Percentiles rank a stretch among this genome's conserved stretches.
Evolutionary conservation across 1,284 basidiomycete genomes (phyloP).

Genomic region (Cryptococcus sp.): DNA sequence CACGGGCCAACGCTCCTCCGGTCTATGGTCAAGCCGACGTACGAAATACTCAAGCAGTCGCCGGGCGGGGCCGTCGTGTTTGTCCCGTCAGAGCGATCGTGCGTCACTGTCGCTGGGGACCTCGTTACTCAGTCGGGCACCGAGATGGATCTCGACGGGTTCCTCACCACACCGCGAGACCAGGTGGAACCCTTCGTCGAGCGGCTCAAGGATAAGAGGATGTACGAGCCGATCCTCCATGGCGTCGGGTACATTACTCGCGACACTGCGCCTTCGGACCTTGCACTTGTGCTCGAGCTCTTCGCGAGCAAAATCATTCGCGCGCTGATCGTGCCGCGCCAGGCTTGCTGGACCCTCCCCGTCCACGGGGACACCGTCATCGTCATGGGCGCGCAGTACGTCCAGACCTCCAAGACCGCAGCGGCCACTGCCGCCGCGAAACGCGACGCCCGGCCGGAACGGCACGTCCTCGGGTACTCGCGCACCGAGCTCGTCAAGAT

Average conservation of each 20-base stretch:
- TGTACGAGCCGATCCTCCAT: constrained; percentile 75
- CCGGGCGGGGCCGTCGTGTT: constrained; percentile 73
- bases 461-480: constrained; percentile 73
- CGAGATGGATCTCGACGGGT: constrained; percentile 69
- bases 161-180: constrained; percentile 60
- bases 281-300: constrained; percentile 74
- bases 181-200: constrained; percentile 62
- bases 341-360: constrained; percentile 81
- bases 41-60: constrained; percentile 55
- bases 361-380: constrained; percentile 76
- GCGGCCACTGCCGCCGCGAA: constrained; percentile 12
- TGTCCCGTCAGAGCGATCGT: constrained; percentile 81
- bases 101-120: constrained; percentile 71
- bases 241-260: constrained; percentile 86
- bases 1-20: constrained; percentile 86
- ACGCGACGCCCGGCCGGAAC: constrained; percentile 50
- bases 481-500: constrained; percentile 81
- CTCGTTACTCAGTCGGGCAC: constrained; percentile 84
- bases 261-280: constrained; percentile 67
- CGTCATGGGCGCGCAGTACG: constrained; percentile 89
- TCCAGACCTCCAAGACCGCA: constrained; percentile 50
- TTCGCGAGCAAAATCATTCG: constrained; percentile 76
- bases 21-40: constrained; percentile 86
- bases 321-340: constrained; percentile 78
- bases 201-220: constrained; percentile 62